Evolutionary conservation across 805 yeast genomes (phyloP).

Genomic region (Candida takata): DNA sequence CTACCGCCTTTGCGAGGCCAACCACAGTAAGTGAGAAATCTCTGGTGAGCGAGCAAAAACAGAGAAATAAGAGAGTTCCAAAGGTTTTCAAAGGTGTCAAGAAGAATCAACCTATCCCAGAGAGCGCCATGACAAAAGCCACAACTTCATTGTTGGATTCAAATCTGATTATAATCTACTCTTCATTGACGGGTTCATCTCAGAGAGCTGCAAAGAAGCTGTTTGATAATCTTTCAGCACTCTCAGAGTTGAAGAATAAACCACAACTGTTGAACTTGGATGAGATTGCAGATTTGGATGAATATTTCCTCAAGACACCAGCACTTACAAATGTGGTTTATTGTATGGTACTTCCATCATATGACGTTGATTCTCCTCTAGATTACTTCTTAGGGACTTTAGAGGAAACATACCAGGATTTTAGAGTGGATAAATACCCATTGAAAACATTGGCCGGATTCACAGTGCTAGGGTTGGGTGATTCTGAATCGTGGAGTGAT

Average conservation of each 20-base stretch:
- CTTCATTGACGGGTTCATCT: conserved; percentile 82
- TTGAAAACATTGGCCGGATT: conserved; percentile 64
- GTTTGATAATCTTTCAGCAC: conserved; percentile 28
- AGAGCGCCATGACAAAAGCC: conserved; percentile 33
- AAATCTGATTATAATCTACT: conserved; percentile 63
- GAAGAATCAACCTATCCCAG: conserved; percentile 16
- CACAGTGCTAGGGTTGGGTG: conserved; percentile 84
- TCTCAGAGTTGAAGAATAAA: conserved; percentile 25
- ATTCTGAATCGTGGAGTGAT: conserved; percentile 75
- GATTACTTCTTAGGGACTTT: conserved; percentile 80
- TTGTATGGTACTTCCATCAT: conserved; percentile 76
- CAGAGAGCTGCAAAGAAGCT: conserved; percentile 58
- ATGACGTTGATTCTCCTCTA: conserved; percentile 87
- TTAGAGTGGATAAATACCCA: conserved; percentile 80
- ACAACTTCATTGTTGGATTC: conserved; percentile 40
- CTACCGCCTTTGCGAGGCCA: conserved; percentile 27
- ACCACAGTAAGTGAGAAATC: conserved; percentile 4
- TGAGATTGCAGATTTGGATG: conserved; percentile 78
- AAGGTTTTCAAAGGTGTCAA: conserved; percentile 34
- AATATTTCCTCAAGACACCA: conserved; percentile 68
- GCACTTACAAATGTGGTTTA: conserved; percentile 44
- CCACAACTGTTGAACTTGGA: conserved; percentile 66
- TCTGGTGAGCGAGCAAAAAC: no score
- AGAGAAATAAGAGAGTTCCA: conserved; percentile 31
- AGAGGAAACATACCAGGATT: conserved; percentile 76